Base-by-base conservation (phyloP, 805 yeast genomes). In the Candida maesae region DNA sequence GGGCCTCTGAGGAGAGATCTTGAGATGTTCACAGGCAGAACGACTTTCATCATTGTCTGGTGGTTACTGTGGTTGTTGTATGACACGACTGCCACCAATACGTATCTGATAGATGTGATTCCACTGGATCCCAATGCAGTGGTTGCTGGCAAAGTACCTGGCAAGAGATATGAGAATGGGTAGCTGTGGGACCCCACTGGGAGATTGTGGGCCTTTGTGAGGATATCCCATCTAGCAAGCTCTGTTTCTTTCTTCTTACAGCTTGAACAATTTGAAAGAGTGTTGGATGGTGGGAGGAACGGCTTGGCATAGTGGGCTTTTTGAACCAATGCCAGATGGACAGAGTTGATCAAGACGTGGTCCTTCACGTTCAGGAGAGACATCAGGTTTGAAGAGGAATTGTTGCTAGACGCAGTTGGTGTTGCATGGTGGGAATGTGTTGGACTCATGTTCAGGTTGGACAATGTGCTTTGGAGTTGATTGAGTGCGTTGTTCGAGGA, bases 141-240 rank as follows among this genome's bases (percentile, higher is more conserved):
- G 1, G 95, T 76, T 1, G 95, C 87, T 1, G 98, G 96, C 23
- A 89, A 61, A 18, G 84, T 70, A 0, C 99, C 99, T 0, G 96
- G 95, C 8, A 93, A 59, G 30, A 93, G 66, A 59, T 88, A 89
- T 16, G 95, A 83, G 58, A 93, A 91, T 2, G 99, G 99, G 60
- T 86, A 93, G 1, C 85, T 88, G 55, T 93, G 96, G 14, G 73
- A 68, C 1, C 91, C 93, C 5, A 67, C 62, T 7, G 80, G 68
- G 47, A 88, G 76, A n/a, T 73, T 68, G 1, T 78, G 70, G 1
- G 77, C 67, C 23, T 71, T 69, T 5, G 76, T 66, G 42, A 93
- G 70, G 10, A 93, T 83, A 52, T 88, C 88, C 99, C 99, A 93
- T 39, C 81, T 68, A 21, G 95, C 95, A 51, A 93, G 67, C 27